These are phyloP conservation scores for Peronospora farinosa DNA, from an alignment of 352 stramenopile species.

Conservation along the genomic window DNA sequence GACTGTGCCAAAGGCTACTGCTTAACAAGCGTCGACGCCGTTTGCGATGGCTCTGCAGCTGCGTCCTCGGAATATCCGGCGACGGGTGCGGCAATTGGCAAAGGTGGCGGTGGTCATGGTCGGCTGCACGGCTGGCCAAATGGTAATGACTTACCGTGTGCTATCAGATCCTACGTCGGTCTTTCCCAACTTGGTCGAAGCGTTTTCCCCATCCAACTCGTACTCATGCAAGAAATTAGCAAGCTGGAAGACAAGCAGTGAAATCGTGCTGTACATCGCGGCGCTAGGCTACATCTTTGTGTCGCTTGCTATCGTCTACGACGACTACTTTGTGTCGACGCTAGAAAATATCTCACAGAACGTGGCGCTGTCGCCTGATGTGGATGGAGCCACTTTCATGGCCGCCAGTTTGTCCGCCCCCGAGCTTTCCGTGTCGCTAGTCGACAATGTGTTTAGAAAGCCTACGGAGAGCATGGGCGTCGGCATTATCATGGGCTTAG, in stretches of 20 bases:
- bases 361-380: conserved; percentile 59
- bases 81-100: conserved; percentile 18
- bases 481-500: conserved; percentile 81
- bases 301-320: conserved; percentile 81
- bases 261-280: conserved; percentile 56
- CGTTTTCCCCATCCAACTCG: conserved; percentile 13
- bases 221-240: conserved; percentile 32
- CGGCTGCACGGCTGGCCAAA: conserved; percentile 16
- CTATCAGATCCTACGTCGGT: background rate
- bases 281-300: conserved; percentile 76
- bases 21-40: background rate
- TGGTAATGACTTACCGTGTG: conserved; percentile 13
- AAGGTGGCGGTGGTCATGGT: conserved; percentile 22
- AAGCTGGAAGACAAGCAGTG: conserved; percentile 50
- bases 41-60: conserved; percentile 4
- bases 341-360: conserved; percentile 72
- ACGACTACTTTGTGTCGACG: conserved; percentile 83
- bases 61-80: conserved; percentile 6
- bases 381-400: conserved; percentile 82
- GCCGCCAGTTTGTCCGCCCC: conserved; percentile 74
- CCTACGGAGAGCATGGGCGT: conserved; percentile 58
- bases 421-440: conserved; percentile 74
- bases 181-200: conserved; percentile 17
- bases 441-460: conserved; percentile 73
- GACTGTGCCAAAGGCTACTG: background rate